Evolutionary conservation across 2,329 filamentous ascomycete species (phyloP), one percentile per base, ranked within the genome.

Genomic region (Cryphonectria naterciae): DNA sequence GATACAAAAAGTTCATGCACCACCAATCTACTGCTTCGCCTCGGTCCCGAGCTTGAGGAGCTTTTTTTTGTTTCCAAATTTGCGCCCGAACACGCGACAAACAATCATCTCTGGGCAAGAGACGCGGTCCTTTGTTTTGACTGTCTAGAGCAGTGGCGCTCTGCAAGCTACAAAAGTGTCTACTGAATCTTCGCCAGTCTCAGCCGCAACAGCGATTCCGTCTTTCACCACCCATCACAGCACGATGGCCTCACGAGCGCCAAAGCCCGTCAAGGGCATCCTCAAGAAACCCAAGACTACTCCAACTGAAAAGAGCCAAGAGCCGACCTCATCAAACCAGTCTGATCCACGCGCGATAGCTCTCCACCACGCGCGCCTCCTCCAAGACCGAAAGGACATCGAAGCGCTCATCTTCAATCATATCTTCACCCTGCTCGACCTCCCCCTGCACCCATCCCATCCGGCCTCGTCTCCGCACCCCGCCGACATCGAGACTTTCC

Each of bases 341-440:
- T 22, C 60, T 15, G 65, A 73, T 63, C 64, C 83, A 69, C 84
- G 83, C 71, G 87, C 91, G 71, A 87, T 93, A 69, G 95, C 94
- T 65, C 83, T 96, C 71, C 89, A 94, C 77, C 94, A 98, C 83
- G 95, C 95, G 58, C 87, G 87, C 75, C 88, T 93, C 68, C 90
- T 98, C 67, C 92, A 97, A 80, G 87, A 93, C 75, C 93, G 92
- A 77, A 97, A 95, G 80, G 89, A 92, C 65, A 86, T 93, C 74
- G 92, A 97, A 81, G 83, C 88, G 54, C 82, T 90, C 73, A 95
- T 98, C 74, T 85, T 95, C 69, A 86, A 91, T 74, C 86, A 87
- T 76, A 89, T 95, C 73, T 87, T 97, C 75, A 83, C 87, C 19
- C 90, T 97, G 5, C 89, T 93, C 74, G 90, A 87, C 66, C 85